phyloP scores from a whole-genome alignment of 2,329 filamentous ascomycete species.

The Venturia asperata region DNA sequence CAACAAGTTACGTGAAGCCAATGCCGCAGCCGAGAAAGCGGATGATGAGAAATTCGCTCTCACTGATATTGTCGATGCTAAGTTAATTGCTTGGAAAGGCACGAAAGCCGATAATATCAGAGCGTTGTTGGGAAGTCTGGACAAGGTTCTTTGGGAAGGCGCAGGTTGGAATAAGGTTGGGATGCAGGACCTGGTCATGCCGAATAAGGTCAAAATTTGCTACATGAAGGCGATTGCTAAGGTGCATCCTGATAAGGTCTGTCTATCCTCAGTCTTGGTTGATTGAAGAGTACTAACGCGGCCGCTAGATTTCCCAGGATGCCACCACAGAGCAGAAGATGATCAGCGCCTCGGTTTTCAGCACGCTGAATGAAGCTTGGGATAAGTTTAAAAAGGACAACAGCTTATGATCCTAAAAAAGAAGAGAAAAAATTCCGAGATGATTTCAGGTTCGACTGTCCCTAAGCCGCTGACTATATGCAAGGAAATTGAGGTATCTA shows the following conservation, averaged over 20 bases:
- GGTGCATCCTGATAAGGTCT: conserved; percentile 97
- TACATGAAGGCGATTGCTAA: conserved; percentile 99
- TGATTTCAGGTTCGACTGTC: not conserved
- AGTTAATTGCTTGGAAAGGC: conserved; percentile 72
- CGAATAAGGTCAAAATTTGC: conserved; percentile 90
- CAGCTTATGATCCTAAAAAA: conserved; percentile 35
- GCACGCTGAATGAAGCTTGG: conserved; percentile 60
- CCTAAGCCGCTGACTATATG: too few species aligned
- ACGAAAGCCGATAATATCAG: conserved; percentile 90
- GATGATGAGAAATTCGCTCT: conserved; percentile 93
- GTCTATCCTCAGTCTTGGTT: conserved; percentile 28
- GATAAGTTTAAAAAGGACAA: conserved; percentile 62
- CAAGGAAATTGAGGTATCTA: too few species aligned
- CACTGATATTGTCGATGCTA: conserved; percentile 75
- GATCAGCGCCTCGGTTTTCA: conserved; percentile 60
- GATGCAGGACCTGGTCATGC: conserved; percentile 85
- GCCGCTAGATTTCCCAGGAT: conserved; percentile 48
- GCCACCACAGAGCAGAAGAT: conserved; percentile 62
- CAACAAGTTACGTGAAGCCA: conserved; percentile 70
- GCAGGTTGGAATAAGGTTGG: conserved; percentile 96
- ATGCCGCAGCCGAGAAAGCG: conserved; percentile 73
- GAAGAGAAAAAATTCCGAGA: not conserved
- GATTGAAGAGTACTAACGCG: conserved; percentile 21
- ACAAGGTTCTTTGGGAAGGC: conserved; percentile 82
- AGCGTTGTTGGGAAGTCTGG: conserved; percentile 77